phyloP scores from a whole-genome alignment of 257 asterid species.

The Salvia splendens region DNA sequence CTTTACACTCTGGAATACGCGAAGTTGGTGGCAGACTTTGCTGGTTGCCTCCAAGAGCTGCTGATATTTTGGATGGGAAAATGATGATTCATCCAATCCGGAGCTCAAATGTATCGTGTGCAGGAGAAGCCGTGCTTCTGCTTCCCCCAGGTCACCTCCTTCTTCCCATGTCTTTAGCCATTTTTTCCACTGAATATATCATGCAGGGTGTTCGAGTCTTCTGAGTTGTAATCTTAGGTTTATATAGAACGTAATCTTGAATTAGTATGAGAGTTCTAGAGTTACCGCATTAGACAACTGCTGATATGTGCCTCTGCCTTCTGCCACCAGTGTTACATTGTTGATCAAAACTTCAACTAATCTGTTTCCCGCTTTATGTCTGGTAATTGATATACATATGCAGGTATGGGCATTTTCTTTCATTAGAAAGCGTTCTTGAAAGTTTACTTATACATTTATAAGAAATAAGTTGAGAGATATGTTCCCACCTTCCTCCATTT shows the following conservation, averaged over 20 bases:
- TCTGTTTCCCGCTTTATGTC: conserved; percentile 30
- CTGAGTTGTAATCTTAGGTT: background rate
- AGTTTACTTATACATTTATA: background rate
- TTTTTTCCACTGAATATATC: conserved; percentile 52
- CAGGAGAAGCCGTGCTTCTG: conserved; percentile 48
- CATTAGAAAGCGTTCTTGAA: background rate
- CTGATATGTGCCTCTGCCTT: conserved; percentile 49
- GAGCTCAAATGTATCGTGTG: conserved; percentile 43
- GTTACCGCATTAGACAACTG: conserved; percentile 49
- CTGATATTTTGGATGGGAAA: conserved; percentile 49
- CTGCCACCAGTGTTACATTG: conserved; percentile 42
- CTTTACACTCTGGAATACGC: conserved; percentile 44
- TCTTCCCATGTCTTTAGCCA: conserved; percentile 51
- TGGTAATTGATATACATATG: conserved; percentile 18
- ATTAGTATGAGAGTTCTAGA: background rate
- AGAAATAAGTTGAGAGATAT: background rate
- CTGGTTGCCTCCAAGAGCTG: conserved; percentile 43
- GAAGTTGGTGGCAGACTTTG: conserved; percentile 46
- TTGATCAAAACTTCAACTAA: conserved; percentile 40
- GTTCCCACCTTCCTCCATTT: conserved; percentile 38
- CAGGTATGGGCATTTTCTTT: background rate
- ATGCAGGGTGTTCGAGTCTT: background rate
- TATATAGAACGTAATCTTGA: background rate
- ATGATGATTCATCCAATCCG: conserved; percentile 34
- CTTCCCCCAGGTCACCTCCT: conserved; percentile 15